phyloP scores from a whole-genome alignment of 1,284 basidiomycete species.

The Irpex sp. region DNA sequence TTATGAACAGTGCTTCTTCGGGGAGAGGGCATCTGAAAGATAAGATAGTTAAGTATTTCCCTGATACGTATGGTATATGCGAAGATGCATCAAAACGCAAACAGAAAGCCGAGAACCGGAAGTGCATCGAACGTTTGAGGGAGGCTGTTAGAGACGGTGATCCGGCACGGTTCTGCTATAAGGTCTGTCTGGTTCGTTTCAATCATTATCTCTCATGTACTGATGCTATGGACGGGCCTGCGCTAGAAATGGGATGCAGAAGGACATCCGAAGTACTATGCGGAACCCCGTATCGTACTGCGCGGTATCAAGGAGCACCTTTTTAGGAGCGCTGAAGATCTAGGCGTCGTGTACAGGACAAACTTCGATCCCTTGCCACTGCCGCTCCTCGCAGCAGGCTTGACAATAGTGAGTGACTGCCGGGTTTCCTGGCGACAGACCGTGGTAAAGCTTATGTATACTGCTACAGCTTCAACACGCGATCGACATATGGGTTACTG shows the following conservation, averaged over 20 bases:
- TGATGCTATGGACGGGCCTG: too few species aligned
- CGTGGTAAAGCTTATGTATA: not conserved
- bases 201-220: too few species aligned
- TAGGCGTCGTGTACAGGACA: not conserved
- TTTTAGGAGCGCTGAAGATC: not conserved
- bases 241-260: conserved; percentile 8
- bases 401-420: conserved; percentile 9
- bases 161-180: not conserved
- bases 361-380: conserved; percentile 12
- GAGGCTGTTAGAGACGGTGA: not conserved
- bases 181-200: not conserved
- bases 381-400: conserved; percentile 1
- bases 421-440: not conserved
- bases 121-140: not conserved
- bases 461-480: conserved; percentile 3
- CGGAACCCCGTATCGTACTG: conserved; percentile 7
- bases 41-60: not conserved
- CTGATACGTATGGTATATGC: not conserved
- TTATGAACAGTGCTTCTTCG: not conserved
- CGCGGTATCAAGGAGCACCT: conserved; percentile 6
- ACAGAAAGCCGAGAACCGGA: not conserved
- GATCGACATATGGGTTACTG: conserved; percentile 6
- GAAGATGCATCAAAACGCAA: not conserved
- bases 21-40: not conserved
- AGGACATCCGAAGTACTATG: not conserved